Conservation (phyloP, 495 filamentous ascomycete species). For the Neurospora sp. region DNA sequence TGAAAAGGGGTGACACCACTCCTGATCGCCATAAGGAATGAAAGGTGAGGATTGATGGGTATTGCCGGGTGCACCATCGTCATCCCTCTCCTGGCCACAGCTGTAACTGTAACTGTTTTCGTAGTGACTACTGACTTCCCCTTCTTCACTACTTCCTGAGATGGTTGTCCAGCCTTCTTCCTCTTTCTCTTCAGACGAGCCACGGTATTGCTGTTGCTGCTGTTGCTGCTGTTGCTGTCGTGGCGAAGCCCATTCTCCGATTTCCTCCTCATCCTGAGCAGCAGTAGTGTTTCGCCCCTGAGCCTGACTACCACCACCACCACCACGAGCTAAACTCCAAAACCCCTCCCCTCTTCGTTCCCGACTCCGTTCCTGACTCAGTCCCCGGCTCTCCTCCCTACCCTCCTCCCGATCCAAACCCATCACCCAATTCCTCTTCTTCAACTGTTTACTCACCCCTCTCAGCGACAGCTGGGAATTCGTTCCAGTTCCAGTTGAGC, state of each 20-base stretch:
- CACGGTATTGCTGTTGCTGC: rapidly evolving
- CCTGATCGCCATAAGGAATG: not conserved
- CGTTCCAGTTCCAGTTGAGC: not conserved
- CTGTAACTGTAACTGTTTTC: not conserved
- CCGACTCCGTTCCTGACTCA: too few relatives aligned
- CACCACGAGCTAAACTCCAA: not conserved
- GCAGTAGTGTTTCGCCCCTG: not conserved
- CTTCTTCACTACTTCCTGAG: not conserved
- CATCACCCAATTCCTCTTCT: not conserved
- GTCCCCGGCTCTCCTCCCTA: not conserved
- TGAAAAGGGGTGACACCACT: not conserved
- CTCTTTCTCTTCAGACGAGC: not conserved
- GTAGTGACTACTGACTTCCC: not conserved
- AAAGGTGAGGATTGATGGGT: not conserved
- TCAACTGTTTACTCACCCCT: not conserved
- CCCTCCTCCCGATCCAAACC: not conserved
- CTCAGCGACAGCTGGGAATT: not conserved
- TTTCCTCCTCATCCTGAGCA: not conserved
- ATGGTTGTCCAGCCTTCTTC: not conserved
- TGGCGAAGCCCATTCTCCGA: too few relatives aligned
- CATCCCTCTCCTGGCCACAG: not conserved
- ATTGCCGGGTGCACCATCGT: not conserved
- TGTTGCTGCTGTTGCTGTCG: not conserved
- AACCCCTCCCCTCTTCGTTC: not conserved
- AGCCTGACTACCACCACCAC: not conserved